phyloP scores from a whole-genome alignment of 2,329 filamentous ascomycete genomes.

The Cytospora schulzeri region DNA sequence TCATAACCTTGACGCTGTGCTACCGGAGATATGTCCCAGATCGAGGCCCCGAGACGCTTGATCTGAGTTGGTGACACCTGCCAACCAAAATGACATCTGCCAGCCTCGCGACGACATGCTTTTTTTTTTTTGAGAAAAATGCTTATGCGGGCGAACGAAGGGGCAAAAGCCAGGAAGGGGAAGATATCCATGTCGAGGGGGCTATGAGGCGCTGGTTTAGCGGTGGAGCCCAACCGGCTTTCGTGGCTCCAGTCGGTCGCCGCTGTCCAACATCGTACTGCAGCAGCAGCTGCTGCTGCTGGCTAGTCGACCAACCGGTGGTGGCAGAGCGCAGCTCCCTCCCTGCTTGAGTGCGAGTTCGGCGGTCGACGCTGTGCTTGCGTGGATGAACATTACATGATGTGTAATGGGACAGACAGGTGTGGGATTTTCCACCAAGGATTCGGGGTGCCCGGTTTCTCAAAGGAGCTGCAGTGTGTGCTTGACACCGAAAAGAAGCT shows the following conservation, averaged over 20 bases:
- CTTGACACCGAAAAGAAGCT: neutral
- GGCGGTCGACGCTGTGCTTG: neutral
- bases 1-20: neutral
- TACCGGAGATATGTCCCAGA: constrained; percentile 3
- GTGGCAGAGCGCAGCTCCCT: neutral
- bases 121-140: neutral
- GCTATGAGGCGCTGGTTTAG: neutral
- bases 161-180: neutral
- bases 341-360: neutral
- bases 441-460: neutral
- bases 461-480: neutral
- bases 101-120: neutral
- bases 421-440: neutral
- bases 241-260: neutral
- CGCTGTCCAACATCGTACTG: neutral
- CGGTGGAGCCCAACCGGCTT: neutral
- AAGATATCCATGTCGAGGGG: neutral
- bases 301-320: neutral
- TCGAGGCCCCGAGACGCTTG: neutral
- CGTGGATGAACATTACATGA: neutral
- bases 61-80: constrained; percentile 15
- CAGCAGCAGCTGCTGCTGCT: neutral
- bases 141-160: neutral
- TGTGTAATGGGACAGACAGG: neutral
- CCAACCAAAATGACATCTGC: neutral